These are phyloP conservation scores for Haberlea rhodopensis DNA, from an alignment of 257 asterid species.

Conservation along the genomic window DNA sequence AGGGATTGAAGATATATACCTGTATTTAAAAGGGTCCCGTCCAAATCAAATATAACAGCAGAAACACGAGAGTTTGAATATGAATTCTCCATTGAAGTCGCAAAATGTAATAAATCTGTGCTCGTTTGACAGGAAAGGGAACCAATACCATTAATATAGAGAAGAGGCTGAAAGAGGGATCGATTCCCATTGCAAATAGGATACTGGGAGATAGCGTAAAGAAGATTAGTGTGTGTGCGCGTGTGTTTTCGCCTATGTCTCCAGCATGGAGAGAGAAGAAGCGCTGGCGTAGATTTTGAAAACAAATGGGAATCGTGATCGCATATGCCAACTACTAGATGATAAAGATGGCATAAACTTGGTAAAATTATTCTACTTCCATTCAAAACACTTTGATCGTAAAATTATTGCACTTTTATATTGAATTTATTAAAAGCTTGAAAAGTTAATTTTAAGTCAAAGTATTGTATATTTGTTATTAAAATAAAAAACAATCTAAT, in stretches of 20 bases:
- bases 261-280: too few relatives aligned
- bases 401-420: too few relatives aligned
- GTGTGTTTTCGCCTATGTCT: not conserved
- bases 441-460: too few relatives aligned
- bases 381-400: too few relatives aligned
- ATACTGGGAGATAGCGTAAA: slow-evolving; percentile 13
- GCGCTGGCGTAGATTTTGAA: not conserved
- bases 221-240: not conserved
- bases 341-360: too few relatives aligned
- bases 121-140: not conserved
- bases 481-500: too few relatives aligned
- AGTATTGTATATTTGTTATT: too few relatives aligned
- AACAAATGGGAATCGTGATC: not conserved
- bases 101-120: not conserved
- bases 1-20: slow-evolving; percentile 35
- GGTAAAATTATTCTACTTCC: too few relatives aligned
- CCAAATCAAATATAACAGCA: slow-evolving; percentile 87
- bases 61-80: slow-evolving; percentile 28
- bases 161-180: not conserved
- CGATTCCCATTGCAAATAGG: slow-evolving; percentile 34
- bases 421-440: too few relatives aligned
- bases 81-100: slow-evolving; percentile 29
- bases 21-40: slow-evolving; percentile 81
- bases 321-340: too few relatives aligned
- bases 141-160: not conserved